Conservation (phyloP, 768 basidiomycete genomes). For the Mycena leptocephala region DNA sequence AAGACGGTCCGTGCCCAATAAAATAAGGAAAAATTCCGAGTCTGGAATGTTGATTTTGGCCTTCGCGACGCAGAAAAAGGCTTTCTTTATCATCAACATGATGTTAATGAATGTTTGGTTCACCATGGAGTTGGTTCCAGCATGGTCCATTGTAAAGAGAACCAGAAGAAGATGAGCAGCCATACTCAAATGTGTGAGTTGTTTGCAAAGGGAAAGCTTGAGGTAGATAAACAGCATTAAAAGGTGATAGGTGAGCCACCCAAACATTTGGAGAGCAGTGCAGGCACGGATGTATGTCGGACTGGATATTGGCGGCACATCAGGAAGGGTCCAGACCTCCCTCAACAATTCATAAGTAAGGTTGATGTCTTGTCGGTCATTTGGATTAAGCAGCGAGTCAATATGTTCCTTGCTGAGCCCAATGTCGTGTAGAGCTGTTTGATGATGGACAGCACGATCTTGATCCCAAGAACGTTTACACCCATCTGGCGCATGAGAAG, state of each 20-base stretch:
- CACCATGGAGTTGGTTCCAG: constrained; percentile 41
- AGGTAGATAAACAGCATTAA: constrained; percentile 49
- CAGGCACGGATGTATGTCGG: constrained; percentile 41
- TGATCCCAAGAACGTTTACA: too few relatives aligned
- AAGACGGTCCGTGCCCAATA: constrained; percentile 56
- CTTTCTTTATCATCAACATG: constrained; percentile 57
- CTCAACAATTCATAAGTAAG: constrained; percentile 44
- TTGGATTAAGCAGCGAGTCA: constrained; percentile 41
- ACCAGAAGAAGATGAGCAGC: constrained; percentile 41
- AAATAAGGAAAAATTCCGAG: constrained; percentile 50
- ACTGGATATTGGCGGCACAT: background rate
- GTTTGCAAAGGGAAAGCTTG: too few relatives aligned
- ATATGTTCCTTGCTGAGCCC: constrained; percentile 1
- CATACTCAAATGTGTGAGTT: too few relatives aligned
- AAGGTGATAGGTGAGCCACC: constrained; percentile 41
- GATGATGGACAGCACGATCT: background rate
- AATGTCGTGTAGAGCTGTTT: background rate
- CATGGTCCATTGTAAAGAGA: constrained; percentile 29
- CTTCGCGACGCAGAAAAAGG: constrained; percentile 55
- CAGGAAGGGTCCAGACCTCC: constrained; percentile 44
- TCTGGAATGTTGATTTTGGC: constrained; percentile 50
- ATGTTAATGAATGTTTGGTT: constrained; percentile 49
- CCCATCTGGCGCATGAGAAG: background rate
- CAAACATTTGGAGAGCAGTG: constrained; percentile 39
- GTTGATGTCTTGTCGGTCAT: constrained; percentile 51